A percentile compares a stretch with the other conserved stretches of the same genome.
These are phyloP conservation scores for Ascosphaera apis DNA, from an alignment of 2,329 filamentous ascomycete species.

Conservation along the genomic window DNA sequence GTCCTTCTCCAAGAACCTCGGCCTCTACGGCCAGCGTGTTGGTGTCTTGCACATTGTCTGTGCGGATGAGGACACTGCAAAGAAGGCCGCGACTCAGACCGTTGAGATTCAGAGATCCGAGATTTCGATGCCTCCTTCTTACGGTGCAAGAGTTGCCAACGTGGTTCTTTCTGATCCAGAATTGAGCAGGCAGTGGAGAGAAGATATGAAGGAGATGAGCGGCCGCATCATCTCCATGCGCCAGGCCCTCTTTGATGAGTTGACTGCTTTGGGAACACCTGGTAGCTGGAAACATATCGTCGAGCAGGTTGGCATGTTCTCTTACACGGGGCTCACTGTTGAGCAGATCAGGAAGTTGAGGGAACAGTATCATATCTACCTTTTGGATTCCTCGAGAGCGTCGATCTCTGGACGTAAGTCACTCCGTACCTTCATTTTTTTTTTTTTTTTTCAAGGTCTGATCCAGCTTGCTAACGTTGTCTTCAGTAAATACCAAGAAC, in stretches of 20 bases:
- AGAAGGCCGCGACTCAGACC: slow-evolving; percentile 54
- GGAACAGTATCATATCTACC: slow-evolving; percentile 10
- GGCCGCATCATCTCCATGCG: slow-evolving; percentile 88
- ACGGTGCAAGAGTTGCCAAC: slow-evolving; percentile 28
- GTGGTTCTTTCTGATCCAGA: slow-evolving; percentile 47
- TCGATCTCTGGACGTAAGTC: slow-evolving; percentile 9
- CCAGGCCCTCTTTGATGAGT: slow-evolving; percentile 49
- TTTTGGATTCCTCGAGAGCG: slow-evolving; percentile 9
- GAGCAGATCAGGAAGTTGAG: slow-evolving; percentile 7
- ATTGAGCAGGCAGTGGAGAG: slow-evolving; percentile 74
- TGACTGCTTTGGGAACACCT: slow-evolving; percentile 64
- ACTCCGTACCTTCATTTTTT: neutral
- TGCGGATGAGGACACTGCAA: slow-evolving; percentile 20
- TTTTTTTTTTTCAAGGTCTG: slow-evolving; percentile 1
- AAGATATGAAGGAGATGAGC: slow-evolving; percentile 73
- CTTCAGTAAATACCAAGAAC: slow-evolving; percentile 7
- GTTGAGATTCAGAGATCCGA: slow-evolving; percentile 78
- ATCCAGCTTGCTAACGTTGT: neutral
- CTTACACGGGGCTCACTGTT: slow-evolving; percentile 10
- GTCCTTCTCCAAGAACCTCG: slow-evolving; percentile 42
- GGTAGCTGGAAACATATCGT: slow-evolving; percentile 97
- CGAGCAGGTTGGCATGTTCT: slow-evolving; percentile 37
- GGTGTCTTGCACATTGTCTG: slow-evolving; percentile 57
- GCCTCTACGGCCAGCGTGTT: slow-evolving; percentile 84
- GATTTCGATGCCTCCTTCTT: slow-evolving; percentile 77